A percentile compares a stretch with the other conserved stretches of the same genome.
phyloP scores from a whole-genome alignment of 129 eudicot genomes.

The Artemisia annua region DNA sequence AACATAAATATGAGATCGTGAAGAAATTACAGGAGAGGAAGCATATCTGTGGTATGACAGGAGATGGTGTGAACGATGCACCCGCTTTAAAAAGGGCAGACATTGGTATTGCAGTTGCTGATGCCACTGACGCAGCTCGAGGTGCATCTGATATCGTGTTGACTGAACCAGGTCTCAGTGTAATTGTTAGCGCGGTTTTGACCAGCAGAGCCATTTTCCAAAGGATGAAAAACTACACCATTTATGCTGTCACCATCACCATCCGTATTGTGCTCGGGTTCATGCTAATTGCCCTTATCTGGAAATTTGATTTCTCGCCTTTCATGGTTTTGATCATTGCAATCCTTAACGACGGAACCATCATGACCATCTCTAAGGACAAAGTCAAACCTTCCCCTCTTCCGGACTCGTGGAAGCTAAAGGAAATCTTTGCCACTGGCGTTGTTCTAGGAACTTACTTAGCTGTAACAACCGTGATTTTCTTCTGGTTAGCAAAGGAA shows the following conservation, averaged over 20 bases:
- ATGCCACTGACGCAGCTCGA: constrained; percentile 93
- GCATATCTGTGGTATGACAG: constrained; percentile 91
- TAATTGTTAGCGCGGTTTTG: constrained; percentile 74
- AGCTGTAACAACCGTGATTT: constrained; percentile 79
- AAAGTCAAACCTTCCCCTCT: constrained; percentile 80
- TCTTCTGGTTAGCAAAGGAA: constrained; percentile 72
- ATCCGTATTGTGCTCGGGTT: constrained; percentile 86
- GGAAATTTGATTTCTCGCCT: constrained; percentile 89
- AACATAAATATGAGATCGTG: constrained; percentile 92
- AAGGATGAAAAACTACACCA: constrained; percentile 93
- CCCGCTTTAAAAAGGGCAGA: constrained; percentile 88
- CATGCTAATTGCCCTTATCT: constrained; percentile 82
- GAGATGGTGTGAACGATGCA: constrained; percentile 94
- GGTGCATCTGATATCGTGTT: constrained; percentile 87
- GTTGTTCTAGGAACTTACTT: constrained; percentile 78
- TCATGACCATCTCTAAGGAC: constrained; percentile 92
- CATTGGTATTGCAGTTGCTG: constrained; percentile 91
- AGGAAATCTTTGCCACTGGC: constrained; percentile 89
- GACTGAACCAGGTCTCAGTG: constrained; percentile 91
- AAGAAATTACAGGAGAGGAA: constrained; percentile 80
- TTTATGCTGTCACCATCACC: constrained; percentile 89
- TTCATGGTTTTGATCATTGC: constrained; percentile 92
- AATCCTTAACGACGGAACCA: constrained; percentile 89
- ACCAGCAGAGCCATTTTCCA: constrained; percentile 92
- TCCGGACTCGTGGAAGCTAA: constrained; percentile 91